These are phyloP conservation scores for Paramyrothecium sp. DNA, from an alignment of 2,329 filamentous ascomycete genomes.

Conservation along the genomic window DNA sequence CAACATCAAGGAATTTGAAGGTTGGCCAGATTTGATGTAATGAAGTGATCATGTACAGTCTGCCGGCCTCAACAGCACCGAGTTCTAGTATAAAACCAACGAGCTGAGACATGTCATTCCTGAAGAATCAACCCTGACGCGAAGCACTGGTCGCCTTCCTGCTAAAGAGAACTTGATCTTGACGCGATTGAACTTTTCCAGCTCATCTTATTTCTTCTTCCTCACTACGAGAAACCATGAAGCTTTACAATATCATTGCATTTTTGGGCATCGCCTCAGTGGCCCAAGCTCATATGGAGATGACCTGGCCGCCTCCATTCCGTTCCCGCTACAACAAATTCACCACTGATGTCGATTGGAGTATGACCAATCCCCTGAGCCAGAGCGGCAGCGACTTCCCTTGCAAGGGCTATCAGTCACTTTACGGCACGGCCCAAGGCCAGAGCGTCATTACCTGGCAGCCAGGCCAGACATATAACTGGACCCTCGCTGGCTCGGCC, in stretches of 20 bases:
- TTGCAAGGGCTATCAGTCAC: constrained; percentile 62
- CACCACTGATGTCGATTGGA: constrained; percentile 57
- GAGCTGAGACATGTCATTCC: too few relatives aligned
- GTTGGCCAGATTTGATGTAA: too few relatives aligned
- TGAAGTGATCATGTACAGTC: too few relatives aligned
- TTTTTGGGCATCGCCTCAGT: not conserved
- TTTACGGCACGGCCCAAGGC: constrained; percentile 27
- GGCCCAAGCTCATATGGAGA: constrained; percentile 2
- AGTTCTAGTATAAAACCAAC: too few relatives aligned
- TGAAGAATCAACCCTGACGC: too few relatives aligned
- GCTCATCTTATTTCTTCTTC: too few relatives aligned
- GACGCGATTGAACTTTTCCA: too few relatives aligned
- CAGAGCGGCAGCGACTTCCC: constrained; percentile 64
- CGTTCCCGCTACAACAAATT: constrained; percentile 2
- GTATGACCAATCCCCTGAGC: constrained; percentile 65
- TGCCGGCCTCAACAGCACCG: too few relatives aligned
- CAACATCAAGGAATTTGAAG: too few relatives aligned
- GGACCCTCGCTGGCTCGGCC: constrained; percentile 53
- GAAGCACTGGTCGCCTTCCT: too few relatives aligned
- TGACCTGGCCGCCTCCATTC: not conserved
- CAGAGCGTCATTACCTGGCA: constrained; percentile 47
- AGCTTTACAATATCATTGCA: not conserved
- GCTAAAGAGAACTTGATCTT: too few relatives aligned
- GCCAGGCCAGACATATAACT: constrained; percentile 50
- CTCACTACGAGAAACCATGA: not conserved